phyloP scores from a whole-genome alignment of 257 asterid species.

The Solanum acaule region DNA sequence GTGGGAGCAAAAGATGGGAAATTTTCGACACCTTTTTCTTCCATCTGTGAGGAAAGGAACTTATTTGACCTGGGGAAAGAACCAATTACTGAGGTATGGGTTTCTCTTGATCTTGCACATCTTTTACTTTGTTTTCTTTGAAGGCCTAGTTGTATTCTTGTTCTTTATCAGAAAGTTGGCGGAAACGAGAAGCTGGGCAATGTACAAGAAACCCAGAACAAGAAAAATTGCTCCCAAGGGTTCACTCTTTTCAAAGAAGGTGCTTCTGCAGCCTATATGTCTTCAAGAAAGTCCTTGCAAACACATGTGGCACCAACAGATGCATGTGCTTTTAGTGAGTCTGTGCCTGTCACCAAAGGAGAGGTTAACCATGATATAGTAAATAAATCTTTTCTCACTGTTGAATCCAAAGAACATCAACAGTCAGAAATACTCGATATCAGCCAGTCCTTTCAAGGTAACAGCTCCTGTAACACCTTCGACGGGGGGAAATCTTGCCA shows the following conservation, averaged over 20 bases:
- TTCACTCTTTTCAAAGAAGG: constrained; percentile 27
- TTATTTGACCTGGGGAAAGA: constrained; percentile 46
- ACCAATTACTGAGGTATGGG: constrained; percentile 51
- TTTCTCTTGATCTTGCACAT: background rate
- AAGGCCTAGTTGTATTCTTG: constrained; percentile 6
- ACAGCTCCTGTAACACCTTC: constrained; percentile 21
- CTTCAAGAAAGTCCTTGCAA: constrained; percentile 17
- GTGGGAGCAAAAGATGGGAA: constrained; percentile 55
- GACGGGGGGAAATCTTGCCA: constrained; percentile 19
- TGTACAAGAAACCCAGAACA: constrained; percentile 24
- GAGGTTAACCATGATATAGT: constrained; percentile 30
- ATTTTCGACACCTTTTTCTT: constrained; percentile 24
- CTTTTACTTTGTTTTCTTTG: background rate
- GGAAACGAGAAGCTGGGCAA: constrained; percentile 36
- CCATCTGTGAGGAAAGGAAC: constrained; percentile 29
- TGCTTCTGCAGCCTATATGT: constrained; percentile 26
- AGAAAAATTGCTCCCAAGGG: constrained; percentile 32
- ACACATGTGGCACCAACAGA: constrained; percentile 23
- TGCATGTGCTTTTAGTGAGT: constrained; percentile 40
- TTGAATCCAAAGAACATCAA: constrained; percentile 34
- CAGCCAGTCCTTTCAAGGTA: constrained; percentile 30
- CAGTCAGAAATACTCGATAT: constrained; percentile 19
- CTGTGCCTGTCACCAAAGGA: constrained; percentile 34
- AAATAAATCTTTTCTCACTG: constrained; percentile 43
- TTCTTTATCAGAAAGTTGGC: constrained; percentile 35